Evolutionary conservation across 2,329 filamentous ascomycete species (phyloP), one percentile per base, ranked within the genome.

Genomic region (Cladophialophora immunda): DNA sequence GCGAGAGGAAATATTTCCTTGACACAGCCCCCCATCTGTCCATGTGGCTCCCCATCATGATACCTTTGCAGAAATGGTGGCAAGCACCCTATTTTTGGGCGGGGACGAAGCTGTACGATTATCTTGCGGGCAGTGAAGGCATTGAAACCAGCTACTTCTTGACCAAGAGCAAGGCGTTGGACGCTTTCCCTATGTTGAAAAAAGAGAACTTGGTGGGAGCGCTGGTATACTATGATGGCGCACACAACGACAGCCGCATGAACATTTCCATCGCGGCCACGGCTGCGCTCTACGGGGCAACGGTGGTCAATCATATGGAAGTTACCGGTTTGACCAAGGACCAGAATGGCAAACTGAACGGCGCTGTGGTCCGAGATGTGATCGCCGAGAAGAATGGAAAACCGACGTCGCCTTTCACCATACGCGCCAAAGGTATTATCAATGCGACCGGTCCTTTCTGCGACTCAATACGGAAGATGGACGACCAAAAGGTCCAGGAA

Each of bases 231-330:
- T 96, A 96, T 77, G 92, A 97, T 81, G 93, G 93, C 73, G 92
- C 92, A 32, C 93, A 97, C 81, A 97, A 97, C 76, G 93, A 97
- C 78, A 95, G 92, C 22, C 88, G 93, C 58, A 96, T 97, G 92
- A 96, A 96, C 76, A 90, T 95, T 30, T 94, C 92, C 8, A 84
- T 96, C 65, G 92, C 92, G 22, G 92, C 94, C 88, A 96, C 93
- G 19, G 92, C 92, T 64, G 92, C 92, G n/a, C 82, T 96, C 52
- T 96, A 95, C 76, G 92, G 92, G 34, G 88, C 89, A 63, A 96
- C 92, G 3, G 87, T 95, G 45, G 87, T 93, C 67, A 96, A 94
- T 79, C 91, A 97, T 79, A 82, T 93, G 74, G 91, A 95, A 78
- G 92, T 96, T 62, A 94, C 89, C 5, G 82, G 85, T 50, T 83